Base-by-base conservation (phyloP, 805 yeast species). In the Lipomyces chichibuensis region DNA sequence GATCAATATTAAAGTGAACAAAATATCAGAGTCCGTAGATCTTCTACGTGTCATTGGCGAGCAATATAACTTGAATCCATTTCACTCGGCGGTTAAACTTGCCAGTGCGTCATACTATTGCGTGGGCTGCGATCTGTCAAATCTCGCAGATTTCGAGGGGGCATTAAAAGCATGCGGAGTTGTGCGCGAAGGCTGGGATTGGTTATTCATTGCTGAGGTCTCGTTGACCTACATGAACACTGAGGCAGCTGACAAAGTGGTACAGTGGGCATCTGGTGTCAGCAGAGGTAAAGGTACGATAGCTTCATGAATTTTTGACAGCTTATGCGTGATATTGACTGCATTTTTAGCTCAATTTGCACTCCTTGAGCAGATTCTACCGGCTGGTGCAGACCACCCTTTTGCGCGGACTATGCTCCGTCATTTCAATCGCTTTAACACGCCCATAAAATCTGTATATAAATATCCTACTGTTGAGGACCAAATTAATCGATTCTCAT, bases 171-270 rank as follows among this genome's bases (percentile, higher is more conserved):
- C 62, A 8, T 59, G 73, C 37, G 69, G 65, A 37, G 63, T 69
- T 7, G 61, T 64, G 27, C 60, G 62, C 6, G 65, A 66, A 7
- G 60, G 65, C n/a, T 53, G 71, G 17, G 59, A 69, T 17, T 65
- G 74, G 57, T 81, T 90, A 1, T 91, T 88, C 74, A 82, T 91
- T 52, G 94, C 96, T 0, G 96, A 90, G 75, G 96, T 91, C 3
- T 90, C 96, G 0, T 77, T 91, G 64, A 92, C 94, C 0, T 91
- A 90, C 75, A 90, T 91, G 95, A 80, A 82, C 51, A 87, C 89
- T 13, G 81, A 81, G 49, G 81, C 82, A 64, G 91, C 96, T 5
- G 87, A 91, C 74, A 80, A 82, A 1, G 83, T 91, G 7, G 85
- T 91, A 46, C 70, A 77, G 32, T 78, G 81, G 69, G 79, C 86